phyloP scores from a whole-genome alignment of 345 rosid genomes.

The Eucalyptus erythrocorys region DNA sequence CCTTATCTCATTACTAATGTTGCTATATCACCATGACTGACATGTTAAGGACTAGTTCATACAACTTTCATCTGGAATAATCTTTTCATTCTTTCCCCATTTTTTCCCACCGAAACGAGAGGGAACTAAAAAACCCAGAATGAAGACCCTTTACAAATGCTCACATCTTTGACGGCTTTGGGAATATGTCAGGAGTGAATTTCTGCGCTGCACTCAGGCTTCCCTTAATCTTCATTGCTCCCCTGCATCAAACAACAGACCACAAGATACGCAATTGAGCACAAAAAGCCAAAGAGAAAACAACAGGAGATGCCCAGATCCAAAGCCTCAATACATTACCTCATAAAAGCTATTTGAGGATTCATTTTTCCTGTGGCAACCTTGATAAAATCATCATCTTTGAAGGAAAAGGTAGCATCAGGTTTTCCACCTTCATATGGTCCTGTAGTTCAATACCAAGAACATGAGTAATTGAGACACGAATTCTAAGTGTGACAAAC shows the following conservation, averaged over 20 bases:
- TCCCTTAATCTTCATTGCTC: conserved; percentile 90
- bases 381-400: conserved; percentile 90
- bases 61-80: background rate
- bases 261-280: background rate
- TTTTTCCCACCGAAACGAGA: background rate
- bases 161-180: conserved; percentile 91
- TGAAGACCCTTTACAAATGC: background rate
- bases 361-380: conserved; percentile 87
- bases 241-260: conserved; percentile 36
- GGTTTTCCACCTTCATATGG: conserved; percentile 82
- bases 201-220: conserved; percentile 94
- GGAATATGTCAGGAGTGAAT: conserved; percentile 95
- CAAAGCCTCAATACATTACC: conserved; percentile 15
- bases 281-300: background rate
- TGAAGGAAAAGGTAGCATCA: conserved; percentile 74
- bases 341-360: conserved; percentile 93
- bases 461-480: background rate
- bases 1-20: background rate
- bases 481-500: background rate
- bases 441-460: conserved; percentile 23
- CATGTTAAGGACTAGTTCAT: background rate
- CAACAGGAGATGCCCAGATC: background rate
- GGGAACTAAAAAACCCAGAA: background rate
- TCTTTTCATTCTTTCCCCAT: background rate
- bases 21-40: background rate